Percentiles rank a stretch among this genome's conserved stretches.
Conservation (phyloP, 331 rosid species). For the Quercus tomentella region DNA sequence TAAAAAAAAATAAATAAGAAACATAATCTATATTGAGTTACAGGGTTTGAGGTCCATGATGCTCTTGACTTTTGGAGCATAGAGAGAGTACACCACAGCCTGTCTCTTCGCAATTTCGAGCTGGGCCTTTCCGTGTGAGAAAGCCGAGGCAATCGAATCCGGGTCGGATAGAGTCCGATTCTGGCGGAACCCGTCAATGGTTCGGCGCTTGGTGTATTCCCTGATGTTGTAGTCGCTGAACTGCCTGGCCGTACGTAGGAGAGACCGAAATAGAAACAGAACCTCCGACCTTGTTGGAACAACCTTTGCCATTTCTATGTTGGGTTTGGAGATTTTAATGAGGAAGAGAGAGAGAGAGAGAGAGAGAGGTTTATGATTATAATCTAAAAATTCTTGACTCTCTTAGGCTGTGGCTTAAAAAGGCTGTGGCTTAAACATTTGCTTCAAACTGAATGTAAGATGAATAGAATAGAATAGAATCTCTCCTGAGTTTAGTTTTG, state of each 20-base stretch:
- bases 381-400: too few relatives aligned
- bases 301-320: conserved; percentile 16
- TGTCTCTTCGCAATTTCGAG: conserved; percentile 58
- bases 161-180: conserved; percentile 45
- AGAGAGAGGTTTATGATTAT: too few relatives aligned
- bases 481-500: too few relatives aligned
- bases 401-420: too few relatives aligned
- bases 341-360: background rate
- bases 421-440: too few relatives aligned
- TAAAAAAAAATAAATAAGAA: background rate
- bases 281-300: conserved; percentile 31
- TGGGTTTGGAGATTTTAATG: too few relatives aligned
- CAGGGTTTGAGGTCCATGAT: conserved; percentile 53
- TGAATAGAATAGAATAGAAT: too few relatives aligned
- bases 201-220: conserved; percentile 71
- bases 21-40: background rate
- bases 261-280: conserved; percentile 49
- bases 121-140: conserved; percentile 47
- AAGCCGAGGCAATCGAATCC: conserved; percentile 35
- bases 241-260: conserved; percentile 51
- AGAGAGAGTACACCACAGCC: conserved; percentile 56
- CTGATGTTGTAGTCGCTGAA: conserved; percentile 73
- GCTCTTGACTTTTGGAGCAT: conserved; percentile 53
- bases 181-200: conserved; percentile 58
- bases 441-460: too few relatives aligned